Evolutionary conservation across 2,329 filamentous ascomycete genomes (phyloP).

Genomic region (Phyllosticta citribraziliensis): DNA sequence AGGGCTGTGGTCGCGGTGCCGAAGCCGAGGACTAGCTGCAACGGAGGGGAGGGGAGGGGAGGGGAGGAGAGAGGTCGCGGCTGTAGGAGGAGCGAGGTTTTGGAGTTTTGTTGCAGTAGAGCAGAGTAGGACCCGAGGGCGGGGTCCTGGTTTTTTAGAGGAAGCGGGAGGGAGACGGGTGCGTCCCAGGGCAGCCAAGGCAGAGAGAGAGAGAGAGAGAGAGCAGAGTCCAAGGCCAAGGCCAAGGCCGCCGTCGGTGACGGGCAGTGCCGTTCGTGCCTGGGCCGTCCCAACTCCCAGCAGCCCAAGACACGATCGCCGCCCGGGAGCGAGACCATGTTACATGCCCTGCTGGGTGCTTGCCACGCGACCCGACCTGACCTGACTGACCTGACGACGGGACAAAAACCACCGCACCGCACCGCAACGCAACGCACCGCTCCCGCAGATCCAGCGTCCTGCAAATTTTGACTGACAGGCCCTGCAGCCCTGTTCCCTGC

Average conservation of each 20-base stretch:
- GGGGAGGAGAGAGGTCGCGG: no score
- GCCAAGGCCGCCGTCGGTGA: background rate
- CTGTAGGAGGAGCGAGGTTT: background rate
- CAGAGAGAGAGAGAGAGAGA: no score
- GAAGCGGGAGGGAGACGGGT: constrained; percentile 3
- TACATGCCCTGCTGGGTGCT: no score
- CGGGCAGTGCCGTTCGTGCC: background rate
- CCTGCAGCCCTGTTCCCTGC: background rate
- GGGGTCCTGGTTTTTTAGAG: background rate
- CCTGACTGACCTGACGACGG: no score
- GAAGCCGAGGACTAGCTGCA: no score
- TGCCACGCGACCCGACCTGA: no score
- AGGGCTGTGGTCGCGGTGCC: no score
- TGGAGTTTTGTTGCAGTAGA: background rate
- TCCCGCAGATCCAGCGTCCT: background rate
- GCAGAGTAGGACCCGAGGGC: background rate
- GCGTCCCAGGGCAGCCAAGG: background rate
- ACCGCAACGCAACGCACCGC: no score
- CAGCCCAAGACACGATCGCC: background rate
- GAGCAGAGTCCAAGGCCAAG: background rate
- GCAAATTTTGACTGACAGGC: background rate
- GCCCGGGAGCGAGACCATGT: background rate
- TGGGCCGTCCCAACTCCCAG: background rate
- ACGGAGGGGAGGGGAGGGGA: no score
- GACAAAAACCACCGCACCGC: background rate